Evolutionary conservation across 2,329 filamentous ascomycete species (phyloP).

Genomic region (Pyricularia sp.): DNA sequence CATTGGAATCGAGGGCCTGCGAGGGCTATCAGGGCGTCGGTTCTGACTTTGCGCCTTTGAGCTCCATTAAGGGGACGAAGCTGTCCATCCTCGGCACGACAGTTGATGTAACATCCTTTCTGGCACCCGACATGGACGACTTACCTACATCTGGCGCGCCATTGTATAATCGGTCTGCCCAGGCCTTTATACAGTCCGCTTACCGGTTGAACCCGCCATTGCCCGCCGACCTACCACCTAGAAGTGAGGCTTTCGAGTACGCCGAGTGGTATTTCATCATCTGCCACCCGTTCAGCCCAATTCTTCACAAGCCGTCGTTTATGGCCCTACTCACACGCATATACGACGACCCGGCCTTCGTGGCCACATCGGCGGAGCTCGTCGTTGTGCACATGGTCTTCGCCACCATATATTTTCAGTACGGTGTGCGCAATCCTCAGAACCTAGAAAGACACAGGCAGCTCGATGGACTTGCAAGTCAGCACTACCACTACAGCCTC

Average conservation of each 20-base stretch:
- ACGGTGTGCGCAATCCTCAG: slow-evolving; percentile 58
- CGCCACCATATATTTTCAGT: slow-evolving; percentile 69
- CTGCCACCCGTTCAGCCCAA: slow-evolving; percentile 61
- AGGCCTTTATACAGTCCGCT: slow-evolving; percentile 57
- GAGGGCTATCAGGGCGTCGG: slow-evolving; percentile 44
- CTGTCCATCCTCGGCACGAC: slow-evolving; percentile 73
- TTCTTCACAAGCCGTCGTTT: slow-evolving; percentile 70
- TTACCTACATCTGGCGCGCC: slow-evolving; percentile 26
- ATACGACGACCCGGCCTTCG: slow-evolving; percentile 60
- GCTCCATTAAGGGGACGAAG: slow-evolving; percentile 65
- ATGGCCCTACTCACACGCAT: slow-evolving; percentile 57
- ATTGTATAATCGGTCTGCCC: slow-evolving; percentile 63
- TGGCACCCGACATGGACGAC: slow-evolving; percentile 58
- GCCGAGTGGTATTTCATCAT: slow-evolving; percentile 68
- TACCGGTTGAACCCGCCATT: slow-evolving; percentile 45
- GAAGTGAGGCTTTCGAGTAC: slow-evolving; percentile 57
- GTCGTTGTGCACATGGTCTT: slow-evolving; percentile 73
- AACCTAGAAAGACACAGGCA: slow-evolving; percentile 41
- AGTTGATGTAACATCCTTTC: slow-evolving; percentile 68
- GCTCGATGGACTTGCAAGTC: slow-evolving; percentile 58
- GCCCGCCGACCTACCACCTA: slow-evolving; percentile 49
- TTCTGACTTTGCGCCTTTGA: slow-evolving; percentile 54
- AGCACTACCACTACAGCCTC: slow-evolving; percentile 69
- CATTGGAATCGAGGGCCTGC: slow-evolving; percentile 42
- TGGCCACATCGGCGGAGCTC: slow-evolving; percentile 52